Conservation (phyloP, 257 asterid species). For the Fraxinus cuspidata region DNA sequence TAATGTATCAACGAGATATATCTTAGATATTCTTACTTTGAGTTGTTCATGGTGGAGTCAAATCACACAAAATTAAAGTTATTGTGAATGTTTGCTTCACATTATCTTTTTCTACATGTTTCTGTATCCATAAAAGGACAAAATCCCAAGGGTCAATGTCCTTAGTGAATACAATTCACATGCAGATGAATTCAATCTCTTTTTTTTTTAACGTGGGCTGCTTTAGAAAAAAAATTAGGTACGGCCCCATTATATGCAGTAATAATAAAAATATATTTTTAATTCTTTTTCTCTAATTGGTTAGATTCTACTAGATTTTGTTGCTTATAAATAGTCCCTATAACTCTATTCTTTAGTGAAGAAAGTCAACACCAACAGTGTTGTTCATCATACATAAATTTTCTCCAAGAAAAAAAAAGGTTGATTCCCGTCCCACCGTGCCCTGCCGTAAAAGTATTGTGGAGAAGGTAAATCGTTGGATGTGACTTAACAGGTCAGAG, state of each 20-base stretch:
- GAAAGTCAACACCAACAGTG: not conserved
- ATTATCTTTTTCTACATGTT: not conserved
- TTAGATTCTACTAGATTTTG: not conserved
- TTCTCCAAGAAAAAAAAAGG: too few species aligned
- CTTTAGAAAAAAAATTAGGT: not conserved
- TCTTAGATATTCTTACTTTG: not conserved
- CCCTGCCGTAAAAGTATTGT: too few species aligned
- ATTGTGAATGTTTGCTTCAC: not conserved
- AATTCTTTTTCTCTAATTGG: not conserved
- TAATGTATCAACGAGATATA: not conserved
- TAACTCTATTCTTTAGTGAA: not conserved
- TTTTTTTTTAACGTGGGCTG: not conserved
- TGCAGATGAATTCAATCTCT: conserved; percentile 4
- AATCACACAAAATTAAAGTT: conserved; percentile 24
- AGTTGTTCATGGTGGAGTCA: conserved; percentile 12
- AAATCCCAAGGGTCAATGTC: conserved; percentile 6
- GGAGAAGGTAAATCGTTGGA: too few species aligned
- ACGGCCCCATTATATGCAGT: not conserved
- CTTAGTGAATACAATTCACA: conserved; percentile 5
- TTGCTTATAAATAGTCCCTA: not conserved
- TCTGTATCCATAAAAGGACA: not conserved
- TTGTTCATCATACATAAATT: not conserved
- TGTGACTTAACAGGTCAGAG: too few species aligned
- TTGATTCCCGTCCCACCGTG: too few species aligned
- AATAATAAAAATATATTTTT: too few species aligned